Conservation (phyloP, 2,329 filamentous ascomycete species). For the Raffaelea albimanens region DNA sequence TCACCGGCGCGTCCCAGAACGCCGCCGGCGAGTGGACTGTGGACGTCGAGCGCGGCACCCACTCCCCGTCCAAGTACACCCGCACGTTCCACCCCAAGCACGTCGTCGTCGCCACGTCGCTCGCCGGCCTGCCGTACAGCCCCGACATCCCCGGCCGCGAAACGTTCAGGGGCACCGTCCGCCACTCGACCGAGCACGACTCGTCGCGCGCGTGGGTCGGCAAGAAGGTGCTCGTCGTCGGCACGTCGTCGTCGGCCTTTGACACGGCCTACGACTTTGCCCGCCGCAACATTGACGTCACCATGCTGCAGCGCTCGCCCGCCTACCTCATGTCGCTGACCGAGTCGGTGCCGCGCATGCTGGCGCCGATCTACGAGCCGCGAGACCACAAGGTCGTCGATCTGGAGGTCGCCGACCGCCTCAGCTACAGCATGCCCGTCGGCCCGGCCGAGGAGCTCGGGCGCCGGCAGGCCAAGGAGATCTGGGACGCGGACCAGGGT, state of each 20-base stretch:
- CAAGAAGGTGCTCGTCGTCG: not conserved
- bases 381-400: not conserved
- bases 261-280: not conserved
- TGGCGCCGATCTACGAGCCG: not conserved
- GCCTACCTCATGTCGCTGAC: not conserved
- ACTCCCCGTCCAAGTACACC: not conserved
- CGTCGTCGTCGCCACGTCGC: not conserved
- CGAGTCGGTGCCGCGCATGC: not conserved
- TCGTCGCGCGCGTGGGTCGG: not conserved
- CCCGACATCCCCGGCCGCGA: not conserved
- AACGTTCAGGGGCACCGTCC: not conserved
- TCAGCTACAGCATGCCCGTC: not conserved
- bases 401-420: not conserved
- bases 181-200: not conserved
- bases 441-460: not conserved
- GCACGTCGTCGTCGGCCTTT: not conserved
- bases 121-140: not conserved
- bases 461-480: not conserved
- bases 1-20: not conserved
- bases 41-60: conserved; percentile 22
- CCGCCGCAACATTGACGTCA: not conserved
- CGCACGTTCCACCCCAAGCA: not conserved
- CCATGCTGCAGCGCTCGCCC: not conserved
- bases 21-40: conserved; percentile 41
- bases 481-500: not conserved